Evolutionary conservation across 805 yeast species (phyloP).

Genomic region (Ogataea neopini): DNA sequence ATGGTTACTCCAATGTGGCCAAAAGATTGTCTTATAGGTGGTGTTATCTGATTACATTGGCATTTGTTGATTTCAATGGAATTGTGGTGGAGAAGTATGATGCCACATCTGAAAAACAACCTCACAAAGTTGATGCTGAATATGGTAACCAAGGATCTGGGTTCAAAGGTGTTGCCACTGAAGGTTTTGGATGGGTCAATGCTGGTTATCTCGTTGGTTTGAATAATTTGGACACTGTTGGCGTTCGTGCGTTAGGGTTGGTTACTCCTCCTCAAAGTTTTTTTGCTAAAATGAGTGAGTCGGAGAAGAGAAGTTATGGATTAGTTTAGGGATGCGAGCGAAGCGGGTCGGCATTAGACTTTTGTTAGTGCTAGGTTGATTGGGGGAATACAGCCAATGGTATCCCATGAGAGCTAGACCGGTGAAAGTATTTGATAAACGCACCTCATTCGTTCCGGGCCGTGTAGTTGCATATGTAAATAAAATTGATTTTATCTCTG

Average conservation of each 20-base stretch:
- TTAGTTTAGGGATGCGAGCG: constrained; percentile 2
- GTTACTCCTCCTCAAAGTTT: constrained; percentile 72
- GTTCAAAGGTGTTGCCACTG: constrained; percentile 89
- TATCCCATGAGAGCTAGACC: too few relatives aligned
- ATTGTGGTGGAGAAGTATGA: constrained; percentile 95
- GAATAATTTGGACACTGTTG: constrained; percentile 61
- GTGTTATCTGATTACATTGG: constrained; percentile 85
- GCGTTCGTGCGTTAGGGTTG: constrained; percentile 76
- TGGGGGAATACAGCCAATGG: too few relatives aligned
- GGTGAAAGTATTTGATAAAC: too few relatives aligned
- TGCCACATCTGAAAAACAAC: constrained; percentile 78
- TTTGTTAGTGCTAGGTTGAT: too few relatives aligned
- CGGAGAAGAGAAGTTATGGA: constrained; percentile 42
- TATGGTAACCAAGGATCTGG: constrained; percentile 96
- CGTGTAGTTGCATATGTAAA: too few relatives aligned
- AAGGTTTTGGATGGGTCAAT: constrained; percentile 99
- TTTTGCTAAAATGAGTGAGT: constrained; percentile 46
- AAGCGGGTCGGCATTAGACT: too few relatives aligned
- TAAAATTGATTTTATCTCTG: too few relatives aligned
- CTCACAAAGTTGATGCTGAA: constrained; percentile 92
- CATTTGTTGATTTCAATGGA: constrained; percentile 90
- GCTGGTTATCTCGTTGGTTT: constrained; percentile 79
- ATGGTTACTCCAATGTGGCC: constrained; percentile 66
- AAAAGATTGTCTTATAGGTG: constrained; percentile 80
- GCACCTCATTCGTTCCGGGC: too few relatives aligned